Conservation (phyloP, 805 yeast species). For the Metschnikowia proteae region DNA sequence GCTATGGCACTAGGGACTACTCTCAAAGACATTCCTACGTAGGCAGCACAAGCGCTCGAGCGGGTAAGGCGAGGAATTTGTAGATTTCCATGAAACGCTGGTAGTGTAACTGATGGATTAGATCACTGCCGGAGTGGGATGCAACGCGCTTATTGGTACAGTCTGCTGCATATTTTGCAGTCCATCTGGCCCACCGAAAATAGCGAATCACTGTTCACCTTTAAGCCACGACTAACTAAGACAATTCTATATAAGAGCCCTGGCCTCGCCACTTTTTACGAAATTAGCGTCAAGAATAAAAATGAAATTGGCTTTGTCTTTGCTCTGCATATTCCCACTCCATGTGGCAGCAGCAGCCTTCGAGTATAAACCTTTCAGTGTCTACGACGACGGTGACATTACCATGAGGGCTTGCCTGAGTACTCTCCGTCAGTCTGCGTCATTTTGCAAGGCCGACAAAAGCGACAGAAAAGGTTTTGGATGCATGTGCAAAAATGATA, state of each 20-base stretch:
- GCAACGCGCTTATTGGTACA: background rate
- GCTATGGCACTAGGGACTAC: no score
- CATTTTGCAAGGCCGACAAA: background rate
- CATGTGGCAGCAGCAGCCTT: slow-evolving; percentile 2
- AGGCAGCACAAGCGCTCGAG: no score
- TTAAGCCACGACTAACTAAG: background rate
- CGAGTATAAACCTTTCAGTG: slow-evolving; percentile 1
- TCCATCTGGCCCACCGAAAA: background rate
- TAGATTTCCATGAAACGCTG: background rate
- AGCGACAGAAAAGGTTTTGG: background rate
- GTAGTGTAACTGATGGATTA: background rate
- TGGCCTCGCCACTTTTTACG: background rate
- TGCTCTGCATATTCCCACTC: background rate
- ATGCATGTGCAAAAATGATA: slow-evolving; percentile 7
- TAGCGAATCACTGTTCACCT: background rate
- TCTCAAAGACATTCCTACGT: no score
- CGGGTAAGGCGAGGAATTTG: background rate
- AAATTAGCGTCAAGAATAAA: background rate
- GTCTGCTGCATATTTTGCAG: background rate
- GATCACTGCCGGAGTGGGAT: background rate
- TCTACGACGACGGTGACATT: slow-evolving; percentile 1
- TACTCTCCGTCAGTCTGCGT: background rate
- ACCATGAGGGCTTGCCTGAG: slow-evolving; percentile 1
- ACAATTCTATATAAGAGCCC: background rate
- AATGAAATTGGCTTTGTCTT: background rate